Conservation (phyloP, 2,329 filamentous ascomycete genomes). For the Atkinsonella hypoxylon region DNA sequence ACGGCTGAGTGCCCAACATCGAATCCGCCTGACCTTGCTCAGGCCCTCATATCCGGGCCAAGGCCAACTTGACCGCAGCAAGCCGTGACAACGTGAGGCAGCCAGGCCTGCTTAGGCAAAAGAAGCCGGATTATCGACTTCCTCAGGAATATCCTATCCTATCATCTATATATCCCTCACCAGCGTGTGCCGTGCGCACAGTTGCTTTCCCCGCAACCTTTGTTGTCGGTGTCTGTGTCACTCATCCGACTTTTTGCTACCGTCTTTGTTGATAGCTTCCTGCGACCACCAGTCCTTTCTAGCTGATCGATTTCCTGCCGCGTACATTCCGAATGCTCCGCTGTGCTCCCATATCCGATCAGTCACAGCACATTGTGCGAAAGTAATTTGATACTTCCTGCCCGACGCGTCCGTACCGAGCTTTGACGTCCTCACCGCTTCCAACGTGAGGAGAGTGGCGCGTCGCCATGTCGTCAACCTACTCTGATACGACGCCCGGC, state of each 20-base stretch:
- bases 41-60: neutral
- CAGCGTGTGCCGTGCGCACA: neutral
- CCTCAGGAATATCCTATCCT: no score
- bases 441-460: slow-evolving; percentile 5
- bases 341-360: slow-evolving; percentile 3
- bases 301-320: neutral
- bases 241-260: neutral
- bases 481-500: slow-evolving; percentile 14
- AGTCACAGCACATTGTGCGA: neutral
- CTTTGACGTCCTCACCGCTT: neutral
- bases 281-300: neutral
- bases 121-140: neutral
- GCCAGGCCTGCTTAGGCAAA: neutral
- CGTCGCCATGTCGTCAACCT: slow-evolving; percentile 12
- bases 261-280: neutral
- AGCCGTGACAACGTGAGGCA: neutral
- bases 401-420: neutral
- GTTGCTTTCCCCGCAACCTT: neutral
- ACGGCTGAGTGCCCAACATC: neutral
- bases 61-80: neutral
- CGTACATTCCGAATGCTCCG: neutral
- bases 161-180: neutral
- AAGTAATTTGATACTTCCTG: neutral
- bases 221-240: neutral
- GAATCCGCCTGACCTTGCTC: neutral